phyloP scores from a whole-genome alignment of 306 rosid species.

The Castanea mollissima region DNA sequence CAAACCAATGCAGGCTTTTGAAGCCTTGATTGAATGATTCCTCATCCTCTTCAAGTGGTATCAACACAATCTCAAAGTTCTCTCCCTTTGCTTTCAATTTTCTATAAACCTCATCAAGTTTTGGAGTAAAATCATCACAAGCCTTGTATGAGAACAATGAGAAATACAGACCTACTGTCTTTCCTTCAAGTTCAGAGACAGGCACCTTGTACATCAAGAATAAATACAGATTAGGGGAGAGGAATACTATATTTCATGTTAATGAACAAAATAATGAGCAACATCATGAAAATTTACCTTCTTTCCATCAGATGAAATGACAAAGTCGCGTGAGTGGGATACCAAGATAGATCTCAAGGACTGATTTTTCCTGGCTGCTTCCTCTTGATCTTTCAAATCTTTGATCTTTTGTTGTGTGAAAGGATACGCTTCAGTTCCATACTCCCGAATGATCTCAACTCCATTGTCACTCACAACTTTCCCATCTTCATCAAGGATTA shows the following conservation, averaged over 20 bases:
- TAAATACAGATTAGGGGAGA: conserved; percentile 19
- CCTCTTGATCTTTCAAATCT: conserved; percentile 47
- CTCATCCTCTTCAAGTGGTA: conserved; percentile 52
- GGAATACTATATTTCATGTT: conserved; percentile 7
- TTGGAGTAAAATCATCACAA: conserved; percentile 37
- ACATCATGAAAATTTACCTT: conserved; percentile 31
- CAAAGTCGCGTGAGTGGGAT: conserved; percentile 47
- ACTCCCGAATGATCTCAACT: conserved; percentile 32
- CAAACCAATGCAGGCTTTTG: conserved; percentile 51
- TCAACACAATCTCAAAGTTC: conserved; percentile 61
- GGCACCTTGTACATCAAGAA: conserved; percentile 37
- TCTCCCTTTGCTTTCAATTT: conserved; percentile 53
- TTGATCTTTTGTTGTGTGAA: conserved; percentile 50
- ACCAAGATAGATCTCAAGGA: conserved; percentile 50
- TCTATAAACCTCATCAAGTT: conserved; percentile 50
- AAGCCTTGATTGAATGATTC: conserved; percentile 40
- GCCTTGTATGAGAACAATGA: conserved; percentile 17
- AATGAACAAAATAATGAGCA: background rate
- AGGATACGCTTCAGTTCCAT: conserved; percentile 61
- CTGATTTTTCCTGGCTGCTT: conserved; percentile 50
- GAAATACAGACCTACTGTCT: conserved; percentile 62
- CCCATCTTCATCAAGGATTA: conserved; percentile 51
- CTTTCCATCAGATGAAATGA: conserved; percentile 53
- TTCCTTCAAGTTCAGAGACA: conserved; percentile 69
- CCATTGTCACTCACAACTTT: conserved; percentile 43